Evolutionary conservation across 176 grass and related monocot genomes (phyloP).

Genomic region (Paspalum notatum): DNA sequence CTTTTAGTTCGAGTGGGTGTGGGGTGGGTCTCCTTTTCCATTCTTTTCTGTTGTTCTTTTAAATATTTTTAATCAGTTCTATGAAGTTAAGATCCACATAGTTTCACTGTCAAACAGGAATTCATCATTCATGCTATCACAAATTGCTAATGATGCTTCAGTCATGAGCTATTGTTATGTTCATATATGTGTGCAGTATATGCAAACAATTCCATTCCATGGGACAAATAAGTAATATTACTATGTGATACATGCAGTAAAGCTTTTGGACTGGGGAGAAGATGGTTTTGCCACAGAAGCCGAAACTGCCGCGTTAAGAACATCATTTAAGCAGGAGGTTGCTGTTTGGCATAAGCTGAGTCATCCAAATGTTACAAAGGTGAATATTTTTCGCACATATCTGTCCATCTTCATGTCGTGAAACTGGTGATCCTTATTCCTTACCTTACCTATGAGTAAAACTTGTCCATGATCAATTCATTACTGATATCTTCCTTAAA

Average conservation of each 20-base stretch:
- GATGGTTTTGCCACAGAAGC: slow-evolving; percentile 84
- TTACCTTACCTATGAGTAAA: slow-evolving; percentile 17
- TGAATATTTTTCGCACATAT: slow-evolving; percentile 31
- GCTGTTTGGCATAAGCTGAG: slow-evolving; percentile 95
- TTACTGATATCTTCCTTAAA: neutral
- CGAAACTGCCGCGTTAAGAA: slow-evolving; percentile 65
- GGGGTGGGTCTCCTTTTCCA: neutral
- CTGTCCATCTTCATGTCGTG: slow-evolving; percentile 25
- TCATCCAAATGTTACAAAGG: slow-evolving; percentile 93
- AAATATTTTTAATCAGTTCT: neutral
- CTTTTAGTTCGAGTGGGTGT: neutral
- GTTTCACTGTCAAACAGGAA: neutral
- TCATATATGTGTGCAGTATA: slow-evolving; percentile 13
- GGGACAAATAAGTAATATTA: slow-evolving; percentile 23
- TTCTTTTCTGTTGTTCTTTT: neutral
- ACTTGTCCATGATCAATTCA: slow-evolving; percentile 8
- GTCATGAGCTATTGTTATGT: neutral
- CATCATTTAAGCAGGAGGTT: slow-evolving; percentile 87
- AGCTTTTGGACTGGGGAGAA: slow-evolving; percentile 94
- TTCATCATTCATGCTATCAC: neutral
- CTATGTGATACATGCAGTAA: slow-evolving; percentile 56
- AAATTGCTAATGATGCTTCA: slow-evolving; percentile 1
- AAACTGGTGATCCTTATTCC: slow-evolving; percentile 19
- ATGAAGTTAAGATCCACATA: slow-evolving; percentile 3
- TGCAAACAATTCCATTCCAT: neutral